Base-by-base conservation (phyloP, 495 filamentous ascomycete genomes). In the Hypoxylon lienhwacheense region DNA sequence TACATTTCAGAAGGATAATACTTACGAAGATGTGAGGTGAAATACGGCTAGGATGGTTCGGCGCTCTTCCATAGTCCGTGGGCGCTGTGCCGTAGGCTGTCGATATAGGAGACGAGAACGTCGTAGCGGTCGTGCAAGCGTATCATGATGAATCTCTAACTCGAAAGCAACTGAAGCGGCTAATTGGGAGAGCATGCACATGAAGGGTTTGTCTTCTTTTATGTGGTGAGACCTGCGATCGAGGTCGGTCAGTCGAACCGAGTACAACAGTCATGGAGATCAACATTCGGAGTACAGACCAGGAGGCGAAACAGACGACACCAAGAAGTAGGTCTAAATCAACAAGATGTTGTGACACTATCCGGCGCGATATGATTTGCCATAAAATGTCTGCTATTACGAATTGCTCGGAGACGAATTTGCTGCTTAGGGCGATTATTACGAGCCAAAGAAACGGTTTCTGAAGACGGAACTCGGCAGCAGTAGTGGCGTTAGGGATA, bases 1-100 rank as follows among this genome's bases (percentile, higher is more conserved):
- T 2, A 12, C 3, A 22, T 33, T 3, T 5, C 12, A 34, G 4
- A 17, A 14, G 1, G 41, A 19, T 5, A 16, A 14, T n/a, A 42
- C 60, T 37, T 66, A 77, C 74, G 68, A 57, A 15, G 75, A 77
- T 19, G 71, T 74, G 19, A 78, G 50, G 16, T 77, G 49, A 26
- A 73, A 63, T 3, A 63, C 25, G 11, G 59, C 59, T 2, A 63
- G 17, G 15, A 63, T 53, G 2, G 59, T 58, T 2, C 59, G 41
- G 14, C 59, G 46, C 28, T 63, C 59, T 34, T 63, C 59, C 28
- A 63, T 22, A 10, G 53, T 63, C 22, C 59, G 54, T 26, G 53
- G 36, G 7, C 25, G 48, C 19, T 39, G 47, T 12, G 19, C 47
- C 31, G 33, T 7, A 1, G 41, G 17, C n/a, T 14, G 19, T 25